Conservation (phyloP, 192 early-diverging fungal species). For the Cladochytrium replicatum region DNA sequence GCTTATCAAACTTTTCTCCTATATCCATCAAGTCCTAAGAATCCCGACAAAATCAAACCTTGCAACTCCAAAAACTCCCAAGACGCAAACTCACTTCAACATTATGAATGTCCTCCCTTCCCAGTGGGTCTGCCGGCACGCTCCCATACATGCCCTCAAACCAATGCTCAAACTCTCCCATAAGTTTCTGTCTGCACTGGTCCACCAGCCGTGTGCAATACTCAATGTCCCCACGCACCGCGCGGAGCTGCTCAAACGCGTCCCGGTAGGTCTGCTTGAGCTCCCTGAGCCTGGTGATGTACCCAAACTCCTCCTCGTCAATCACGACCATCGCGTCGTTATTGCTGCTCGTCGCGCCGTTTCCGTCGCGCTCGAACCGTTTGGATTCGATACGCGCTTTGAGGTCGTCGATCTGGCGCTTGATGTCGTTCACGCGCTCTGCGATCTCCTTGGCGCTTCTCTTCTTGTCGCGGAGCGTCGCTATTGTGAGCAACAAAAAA, state of each 20-base stretch:
- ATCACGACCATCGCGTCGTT: constrained; percentile 27
- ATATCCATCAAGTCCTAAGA: constrained; percentile 47
- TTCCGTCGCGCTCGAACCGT: neutral
- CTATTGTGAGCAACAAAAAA: constrained; percentile 12
- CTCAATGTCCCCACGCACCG: constrained; percentile 31
- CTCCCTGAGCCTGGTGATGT: constrained; percentile 27
- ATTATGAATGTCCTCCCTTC: constrained; percentile 4
- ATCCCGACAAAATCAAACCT: neutral
- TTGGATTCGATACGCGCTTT: constrained; percentile 28
- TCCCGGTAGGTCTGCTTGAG: constrained; percentile 37
- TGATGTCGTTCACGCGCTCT: constrained; percentile 29
- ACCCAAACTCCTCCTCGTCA: constrained; percentile 42
- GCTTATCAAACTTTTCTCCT: constrained; percentile 48
- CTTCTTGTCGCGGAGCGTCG: constrained; percentile 39
- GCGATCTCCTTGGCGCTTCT: constrained; percentile 32
- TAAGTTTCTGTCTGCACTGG: constrained; percentile 45
- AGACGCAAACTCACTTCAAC: constrained; percentile 12
- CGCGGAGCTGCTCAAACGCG: constrained; percentile 25
- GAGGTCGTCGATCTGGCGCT: constrained; percentile 35
- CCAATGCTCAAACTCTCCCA: constrained; percentile 52
- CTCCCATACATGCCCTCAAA: constrained; percentile 39
- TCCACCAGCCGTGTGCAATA: constrained; percentile 45
- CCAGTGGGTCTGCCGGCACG: constrained; percentile 18
- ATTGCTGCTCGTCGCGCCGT: neutral
- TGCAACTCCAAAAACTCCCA: constrained; percentile 2